phyloP scores from a whole-genome alignment of 345 rosid genomes.

The Populus pruinosa region DNA sequence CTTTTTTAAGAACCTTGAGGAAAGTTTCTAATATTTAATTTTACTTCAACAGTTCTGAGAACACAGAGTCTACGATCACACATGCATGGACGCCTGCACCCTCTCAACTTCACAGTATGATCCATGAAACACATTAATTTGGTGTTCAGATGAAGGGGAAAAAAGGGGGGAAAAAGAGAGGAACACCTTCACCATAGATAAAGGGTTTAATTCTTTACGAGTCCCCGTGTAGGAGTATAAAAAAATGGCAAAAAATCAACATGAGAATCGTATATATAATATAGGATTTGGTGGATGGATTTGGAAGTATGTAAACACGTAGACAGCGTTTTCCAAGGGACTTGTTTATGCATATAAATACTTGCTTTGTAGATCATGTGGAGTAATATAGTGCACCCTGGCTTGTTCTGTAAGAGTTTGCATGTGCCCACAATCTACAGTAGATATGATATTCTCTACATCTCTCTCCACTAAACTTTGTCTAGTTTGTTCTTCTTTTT shows the following conservation, averaged over 20 bases:
- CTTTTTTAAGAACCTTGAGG: too few relatives aligned
- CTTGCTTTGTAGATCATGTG: conserved; percentile 7
- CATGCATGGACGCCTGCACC: too few relatives aligned
- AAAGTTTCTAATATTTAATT: too few relatives aligned
- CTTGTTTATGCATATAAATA: neutral
- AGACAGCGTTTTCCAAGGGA: conserved; percentile 2
- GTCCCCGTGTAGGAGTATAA: neutral
- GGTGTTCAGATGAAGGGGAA: too few relatives aligned
- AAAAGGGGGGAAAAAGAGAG: too few relatives aligned
- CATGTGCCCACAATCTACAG: conserved; percentile 64
- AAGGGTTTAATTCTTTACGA: neutral
- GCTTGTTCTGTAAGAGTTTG: conserved; percentile 3
- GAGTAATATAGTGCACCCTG: conserved; percentile 22
- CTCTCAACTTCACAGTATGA: too few relatives aligned
- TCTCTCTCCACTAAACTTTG: conserved; percentile 55
- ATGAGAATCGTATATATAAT: neutral
- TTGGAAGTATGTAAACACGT: neutral
- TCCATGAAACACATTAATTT: too few relatives aligned
- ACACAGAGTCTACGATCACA: too few relatives aligned
- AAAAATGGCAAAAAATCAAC: too few relatives aligned
- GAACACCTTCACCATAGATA: too few relatives aligned
- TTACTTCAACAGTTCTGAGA: too few relatives aligned
- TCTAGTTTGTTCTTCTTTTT: conserved; percentile 23
- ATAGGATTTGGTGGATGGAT: neutral
- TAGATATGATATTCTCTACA: conserved; percentile 48